Evolutionary conservation across 768 basidiomycete genomes (phyloP).

Genomic region (Phanerochaete sordida): DNA sequence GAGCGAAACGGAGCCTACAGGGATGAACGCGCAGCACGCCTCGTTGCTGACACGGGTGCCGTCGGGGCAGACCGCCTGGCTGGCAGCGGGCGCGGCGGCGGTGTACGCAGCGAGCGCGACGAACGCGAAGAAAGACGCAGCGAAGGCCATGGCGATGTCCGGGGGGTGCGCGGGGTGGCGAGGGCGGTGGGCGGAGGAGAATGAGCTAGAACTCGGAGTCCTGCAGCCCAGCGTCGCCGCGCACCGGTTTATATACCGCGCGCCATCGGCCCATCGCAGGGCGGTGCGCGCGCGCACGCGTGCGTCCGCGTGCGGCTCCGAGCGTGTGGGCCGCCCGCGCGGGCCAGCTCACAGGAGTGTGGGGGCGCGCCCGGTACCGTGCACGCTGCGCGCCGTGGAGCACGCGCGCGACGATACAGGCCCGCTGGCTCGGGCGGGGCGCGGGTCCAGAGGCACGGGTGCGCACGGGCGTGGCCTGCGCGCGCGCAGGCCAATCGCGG

Average conservation of each 20-base stretch:
- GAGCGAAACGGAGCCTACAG: conserved; percentile 5
- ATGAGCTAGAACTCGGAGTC: conserved; percentile 1
- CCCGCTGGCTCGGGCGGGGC: background rate
- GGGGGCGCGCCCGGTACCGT: background rate
- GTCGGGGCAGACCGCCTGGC: conserved; percentile 13
- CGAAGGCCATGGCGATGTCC: conserved; percentile 8
- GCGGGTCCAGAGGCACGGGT: too few relatives aligned
- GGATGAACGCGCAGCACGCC: conserved; percentile 18
- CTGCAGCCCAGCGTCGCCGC: background rate
- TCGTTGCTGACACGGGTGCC: conserved; percentile 15
- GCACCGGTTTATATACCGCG: background rate
- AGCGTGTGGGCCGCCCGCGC: background rate
- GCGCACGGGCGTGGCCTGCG: background rate
- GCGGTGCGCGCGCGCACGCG: too few relatives aligned
- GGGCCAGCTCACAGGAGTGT: background rate
- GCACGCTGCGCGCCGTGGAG: background rate
- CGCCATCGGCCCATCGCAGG: background rate
- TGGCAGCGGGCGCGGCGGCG: background rate
- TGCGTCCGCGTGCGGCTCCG: too few relatives aligned
- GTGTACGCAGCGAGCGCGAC: conserved; percentile 5
- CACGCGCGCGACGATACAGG: background rate
- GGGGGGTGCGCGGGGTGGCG: background rate
- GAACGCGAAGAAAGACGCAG: conserved; percentile 2
- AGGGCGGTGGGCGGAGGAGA: too few relatives aligned
- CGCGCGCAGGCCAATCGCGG: background rate